A percentile compares a stretch with the other conserved stretches of the same genome.
Conservation (phyloP, 116 monocot genomes). For the Dioscorea cayenensis region DNA sequence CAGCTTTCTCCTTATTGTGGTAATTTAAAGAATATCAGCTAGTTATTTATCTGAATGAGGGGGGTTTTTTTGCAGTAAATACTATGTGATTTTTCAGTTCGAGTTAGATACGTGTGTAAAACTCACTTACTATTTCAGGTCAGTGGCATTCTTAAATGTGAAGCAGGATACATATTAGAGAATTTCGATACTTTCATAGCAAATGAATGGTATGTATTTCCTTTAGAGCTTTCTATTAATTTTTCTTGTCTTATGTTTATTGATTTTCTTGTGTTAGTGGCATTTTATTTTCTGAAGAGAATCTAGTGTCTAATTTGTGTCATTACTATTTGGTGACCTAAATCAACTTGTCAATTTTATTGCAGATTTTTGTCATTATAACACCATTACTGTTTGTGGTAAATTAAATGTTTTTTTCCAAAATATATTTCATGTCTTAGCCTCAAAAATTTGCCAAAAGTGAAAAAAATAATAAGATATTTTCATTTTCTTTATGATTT, state of each 20-base stretch:
- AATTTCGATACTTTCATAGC: slow-evolving; percentile 64
- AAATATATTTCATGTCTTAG: background rate
- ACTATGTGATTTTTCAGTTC: too few species aligned
- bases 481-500: too few species aligned
- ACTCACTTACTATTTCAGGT: slow-evolving; percentile 29
- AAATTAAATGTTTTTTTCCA: background rate
- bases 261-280: too few species aligned
- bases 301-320: background rate
- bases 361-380: background rate
- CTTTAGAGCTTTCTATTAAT: background rate
- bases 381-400: background rate
- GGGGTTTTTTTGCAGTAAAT: too few species aligned
- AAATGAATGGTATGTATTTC: slow-evolving; percentile 71
- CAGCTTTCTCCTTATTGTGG: too few species aligned
- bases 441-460: too few species aligned
- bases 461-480: too few species aligned
- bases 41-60: too few species aligned
- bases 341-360: background rate
- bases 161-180: slow-evolving; percentile 94
- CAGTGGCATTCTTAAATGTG: slow-evolving; percentile 87
- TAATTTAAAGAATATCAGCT: too few species aligned
- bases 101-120: too few species aligned
- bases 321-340: background rate
- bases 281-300: too few species aligned
- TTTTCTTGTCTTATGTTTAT: slow-evolving; percentile 14